phyloP scores from a whole-genome alignment of 345 rosid genomes.

The Eucalyptus erythrocorys region DNA sequence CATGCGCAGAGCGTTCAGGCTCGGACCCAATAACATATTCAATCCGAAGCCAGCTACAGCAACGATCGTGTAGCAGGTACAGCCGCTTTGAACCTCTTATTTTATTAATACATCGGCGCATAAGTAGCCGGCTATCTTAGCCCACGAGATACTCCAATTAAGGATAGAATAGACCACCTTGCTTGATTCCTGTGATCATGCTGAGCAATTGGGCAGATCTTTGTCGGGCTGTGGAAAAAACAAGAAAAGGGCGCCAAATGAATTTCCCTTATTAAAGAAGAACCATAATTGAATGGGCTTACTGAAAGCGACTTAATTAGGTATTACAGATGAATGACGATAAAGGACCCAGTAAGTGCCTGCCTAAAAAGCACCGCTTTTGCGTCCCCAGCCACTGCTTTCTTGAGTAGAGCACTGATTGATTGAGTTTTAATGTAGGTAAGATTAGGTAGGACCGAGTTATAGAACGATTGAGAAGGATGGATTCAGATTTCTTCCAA shows the following conservation, averaged over 20 bases:
- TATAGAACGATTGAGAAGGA: not conserved
- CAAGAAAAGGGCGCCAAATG: not conserved
- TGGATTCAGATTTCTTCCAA: not conserved
- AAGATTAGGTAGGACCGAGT: not conserved
- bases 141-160: not conserved
- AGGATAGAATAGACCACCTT: not conserved
- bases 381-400: not conserved
- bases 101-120: not conserved
- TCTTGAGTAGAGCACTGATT: not conserved
- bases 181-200: not conserved
- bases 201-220: not conserved
- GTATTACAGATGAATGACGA: not conserved
- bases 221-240: not conserved
- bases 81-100: not conserved
- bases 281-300: not conserved
- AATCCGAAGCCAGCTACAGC: not conserved
- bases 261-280: not conserved
- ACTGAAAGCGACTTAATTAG: not conserved
- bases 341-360: not conserved
- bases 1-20: not conserved
- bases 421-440: not conserved
- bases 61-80: not conserved
- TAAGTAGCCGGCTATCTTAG: not conserved
- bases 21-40: not conserved
- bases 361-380: not conserved